phyloP scores from a whole-genome alignment of 768 basidiomycete species.

The Phanerodontia chrysosporium region DNA sequence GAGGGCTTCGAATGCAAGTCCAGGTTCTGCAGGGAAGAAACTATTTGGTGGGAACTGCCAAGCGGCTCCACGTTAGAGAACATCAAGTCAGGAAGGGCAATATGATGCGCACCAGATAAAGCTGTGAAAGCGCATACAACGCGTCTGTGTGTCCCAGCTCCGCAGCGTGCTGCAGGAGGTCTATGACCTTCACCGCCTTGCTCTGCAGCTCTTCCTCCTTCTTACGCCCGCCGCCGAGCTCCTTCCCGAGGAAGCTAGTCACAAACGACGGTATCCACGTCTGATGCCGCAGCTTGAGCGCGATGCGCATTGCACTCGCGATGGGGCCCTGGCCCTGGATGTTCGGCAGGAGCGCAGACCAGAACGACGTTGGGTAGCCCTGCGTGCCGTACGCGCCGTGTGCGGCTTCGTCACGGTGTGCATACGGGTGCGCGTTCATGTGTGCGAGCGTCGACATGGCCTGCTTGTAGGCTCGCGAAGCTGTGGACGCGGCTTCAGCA shows the following conservation, averaged over 20 bases:
- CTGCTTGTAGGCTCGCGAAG: conserved; percentile 70
- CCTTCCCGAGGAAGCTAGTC: conserved; percentile 38
- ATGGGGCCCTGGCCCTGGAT: conserved; percentile 76
- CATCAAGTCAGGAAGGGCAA: background rate
- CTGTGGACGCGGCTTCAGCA: conserved; percentile 30
- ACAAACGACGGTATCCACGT: conserved; percentile 43
- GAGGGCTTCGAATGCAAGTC: conserved; percentile 61
- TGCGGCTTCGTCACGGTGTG: conserved; percentile 51
- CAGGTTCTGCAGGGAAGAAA: conserved; percentile 59
- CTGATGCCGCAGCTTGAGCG: conserved; percentile 60
- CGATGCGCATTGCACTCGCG: conserved; percentile 64
- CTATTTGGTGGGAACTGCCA: conserved; percentile 68
- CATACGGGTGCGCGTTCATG: conserved; percentile 56
- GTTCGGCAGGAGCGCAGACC: conserved; percentile 66
- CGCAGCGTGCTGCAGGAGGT: conserved; percentile 75
- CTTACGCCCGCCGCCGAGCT: conserved; percentile 34
- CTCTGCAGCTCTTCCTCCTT: conserved; percentile 64
- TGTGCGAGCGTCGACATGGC: conserved; percentile 64
- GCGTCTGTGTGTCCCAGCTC: conserved; percentile 77
- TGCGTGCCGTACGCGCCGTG: conserved; percentile 35
- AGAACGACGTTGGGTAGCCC: conserved; percentile 44
- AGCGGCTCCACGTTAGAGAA: background rate
- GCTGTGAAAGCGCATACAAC: conserved; percentile 57
- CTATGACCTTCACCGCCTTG: conserved; percentile 78
- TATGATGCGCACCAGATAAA: conserved; percentile 55